These are phyloP conservation scores for Xylaria scruposa DNA, from an alignment of 495 filamentous ascomycete species.

Conservation along the genomic window DNA sequence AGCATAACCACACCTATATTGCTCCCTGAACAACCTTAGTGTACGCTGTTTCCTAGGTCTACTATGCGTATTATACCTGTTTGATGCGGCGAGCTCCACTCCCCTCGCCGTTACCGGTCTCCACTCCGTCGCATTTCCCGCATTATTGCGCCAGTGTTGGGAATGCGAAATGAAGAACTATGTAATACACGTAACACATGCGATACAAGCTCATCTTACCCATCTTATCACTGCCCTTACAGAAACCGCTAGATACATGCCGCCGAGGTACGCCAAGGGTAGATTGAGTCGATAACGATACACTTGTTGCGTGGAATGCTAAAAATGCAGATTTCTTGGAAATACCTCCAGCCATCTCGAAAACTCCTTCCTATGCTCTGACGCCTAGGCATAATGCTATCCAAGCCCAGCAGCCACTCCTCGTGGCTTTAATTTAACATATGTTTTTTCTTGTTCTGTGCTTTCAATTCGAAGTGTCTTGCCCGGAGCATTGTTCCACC, in stretches of 20 bases:
- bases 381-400: conserved; percentile 17
- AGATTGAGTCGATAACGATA: not conserved
- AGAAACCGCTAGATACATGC: not conserved
- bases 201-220: not conserved
- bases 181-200: not conserved
- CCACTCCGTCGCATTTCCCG: not conserved
- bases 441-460: not conserved
- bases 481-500: not conserved
- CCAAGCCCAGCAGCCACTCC: not conserved
- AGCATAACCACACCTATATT: not conserved
- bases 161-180: not conserved
- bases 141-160: no score
- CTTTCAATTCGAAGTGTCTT: not conserved
- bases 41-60: not conserved
- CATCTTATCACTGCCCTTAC: not conserved
- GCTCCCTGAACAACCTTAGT: not conserved
- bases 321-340: not conserved
- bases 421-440: conserved; percentile 3
- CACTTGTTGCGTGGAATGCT: not conserved
- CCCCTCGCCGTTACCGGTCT: not conserved
- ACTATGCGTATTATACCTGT: not conserved
- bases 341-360: not conserved
- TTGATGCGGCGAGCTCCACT: not conserved
- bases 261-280: no score
- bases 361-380: conserved; percentile 1